Conservation (phyloP, 140 eudicot genomes). For the Senecio squalidus region DNA sequence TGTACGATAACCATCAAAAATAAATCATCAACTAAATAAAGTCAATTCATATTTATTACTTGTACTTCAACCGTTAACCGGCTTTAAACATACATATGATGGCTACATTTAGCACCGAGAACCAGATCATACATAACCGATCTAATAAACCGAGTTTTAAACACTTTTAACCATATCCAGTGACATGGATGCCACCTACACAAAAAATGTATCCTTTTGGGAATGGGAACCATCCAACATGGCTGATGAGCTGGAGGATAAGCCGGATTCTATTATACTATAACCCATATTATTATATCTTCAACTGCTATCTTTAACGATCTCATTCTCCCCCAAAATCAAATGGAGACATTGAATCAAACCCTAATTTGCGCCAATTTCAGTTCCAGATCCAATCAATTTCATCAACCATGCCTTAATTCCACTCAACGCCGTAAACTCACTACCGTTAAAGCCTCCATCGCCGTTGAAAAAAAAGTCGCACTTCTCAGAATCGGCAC, state of each 20-base stretch:
- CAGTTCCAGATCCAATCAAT: constrained; percentile 9
- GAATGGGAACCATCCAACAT: neutral
- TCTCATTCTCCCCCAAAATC: constrained; percentile 17
- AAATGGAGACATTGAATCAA: constrained; percentile 43
- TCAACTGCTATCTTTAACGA: neutral
- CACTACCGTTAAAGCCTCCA: constrained; percentile 32
- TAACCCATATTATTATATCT: constrained; percentile 17
- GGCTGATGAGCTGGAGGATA: constrained; percentile 45
- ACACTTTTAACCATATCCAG: too few relatives aligned
- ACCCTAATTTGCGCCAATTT: constrained; percentile 25
- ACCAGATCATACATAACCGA: too few relatives aligned
- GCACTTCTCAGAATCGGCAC: constrained; percentile 79
- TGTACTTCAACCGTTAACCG: too few relatives aligned
- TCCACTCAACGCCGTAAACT: neutral
- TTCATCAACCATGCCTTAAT: constrained; percentile 18
- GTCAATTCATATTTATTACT: too few relatives aligned
- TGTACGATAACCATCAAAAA: too few relatives aligned
- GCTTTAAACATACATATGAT: too few relatives aligned
- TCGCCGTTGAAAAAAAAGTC: constrained; percentile 63
- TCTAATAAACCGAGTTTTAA: too few relatives aligned
- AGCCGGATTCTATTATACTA: constrained; percentile 26
- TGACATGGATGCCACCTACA: too few relatives aligned
- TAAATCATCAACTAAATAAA: too few relatives aligned
- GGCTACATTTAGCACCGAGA: too few relatives aligned
- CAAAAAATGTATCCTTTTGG: too few relatives aligned